Base-by-base conservation (phyloP, 1,139 yeast species). In the Petasospora rhodanensis region DNA sequence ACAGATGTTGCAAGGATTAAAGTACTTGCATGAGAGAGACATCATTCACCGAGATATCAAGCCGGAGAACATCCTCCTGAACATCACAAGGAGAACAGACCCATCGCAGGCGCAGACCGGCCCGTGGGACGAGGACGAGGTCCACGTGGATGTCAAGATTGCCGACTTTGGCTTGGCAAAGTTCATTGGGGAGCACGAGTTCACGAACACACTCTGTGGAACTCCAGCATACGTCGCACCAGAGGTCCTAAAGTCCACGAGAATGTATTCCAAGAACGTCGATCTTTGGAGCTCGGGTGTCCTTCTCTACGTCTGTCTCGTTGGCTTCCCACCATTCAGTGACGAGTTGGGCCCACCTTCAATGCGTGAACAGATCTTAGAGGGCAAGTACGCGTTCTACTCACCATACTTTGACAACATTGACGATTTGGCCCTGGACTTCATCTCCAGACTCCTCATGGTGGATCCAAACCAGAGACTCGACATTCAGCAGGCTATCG, bases 191-290 rank as follows among this genome's bases (percentile, higher is more conserved):
- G 85, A 79, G 45, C 61, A 77, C 42, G 76, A 77, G 34, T 80
- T 80, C 49, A 80, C 91, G 34, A 78, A 79, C 46, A 82, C 93
- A 0, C 61, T 82, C 33, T 82, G 93, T 60, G 93, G 93, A 4
- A 82, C 93, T 0, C 86, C 91, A 7, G 86, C 91, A 0, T 82
- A 82, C 47, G 91, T 82, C 15, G 91, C 93, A 0, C 91, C 93
- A 0, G 93, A 82, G 51, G 80, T 82, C 7, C 55, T 82, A 24
- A 62, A 54, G 4, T 52, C 59, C 4, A 66, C 41, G 29, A 61
- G 81, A 22, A 73, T 75, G 37, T 81, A 82, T 47, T 70, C 82
- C 23, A 79, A 81, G 20, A 76, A 80, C 32, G 86, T 79, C 11
- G 93, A 82, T 56, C 57, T 81, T 52, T 82, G 93, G 93, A 81